A percentile compares a stretch with the other conserved stretches of the same genome.
phyloP scores from a whole-genome alignment of 2,329 filamentous ascomycete species.

The Fusarium newnesense region DNA sequence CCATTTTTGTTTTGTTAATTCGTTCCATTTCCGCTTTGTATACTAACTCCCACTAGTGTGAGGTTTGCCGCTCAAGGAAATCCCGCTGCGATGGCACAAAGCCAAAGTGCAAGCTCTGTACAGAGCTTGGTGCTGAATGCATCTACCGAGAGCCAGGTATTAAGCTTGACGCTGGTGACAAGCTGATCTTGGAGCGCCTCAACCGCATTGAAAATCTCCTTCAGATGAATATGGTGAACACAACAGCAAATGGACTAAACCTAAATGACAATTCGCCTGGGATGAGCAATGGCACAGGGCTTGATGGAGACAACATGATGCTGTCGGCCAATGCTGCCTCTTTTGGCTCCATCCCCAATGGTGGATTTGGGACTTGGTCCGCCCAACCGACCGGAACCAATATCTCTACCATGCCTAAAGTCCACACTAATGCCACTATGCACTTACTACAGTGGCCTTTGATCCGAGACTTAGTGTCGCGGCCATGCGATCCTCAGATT shows the following conservation, averaged over 20 bases:
- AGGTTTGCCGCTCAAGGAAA: slow-evolving; percentile 83
- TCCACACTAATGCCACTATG: slow-evolving; percentile 82
- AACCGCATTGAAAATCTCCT: slow-evolving; percentile 81
- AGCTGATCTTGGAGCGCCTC: slow-evolving; percentile 83
- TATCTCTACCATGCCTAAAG: slow-evolving; percentile 87
- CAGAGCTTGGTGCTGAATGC: slow-evolving; percentile 83
- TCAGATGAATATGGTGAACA: slow-evolving; percentile 72
- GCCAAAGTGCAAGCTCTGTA: slow-evolving; percentile 86
- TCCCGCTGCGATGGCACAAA: slow-evolving; percentile 82
- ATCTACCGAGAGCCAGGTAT: slow-evolving; percentile 87
- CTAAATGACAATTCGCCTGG: slow-evolving; percentile 72
- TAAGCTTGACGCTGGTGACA: slow-evolving; percentile 88
- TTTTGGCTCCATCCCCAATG: slow-evolving; percentile 68
- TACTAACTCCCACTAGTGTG: slow-evolving; percentile 65
- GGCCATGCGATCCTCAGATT: slow-evolving; percentile 83
- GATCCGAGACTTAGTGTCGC: slow-evolving; percentile 80
- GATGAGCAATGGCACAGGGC: slow-evolving; percentile 70
- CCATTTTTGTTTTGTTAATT: neutral
- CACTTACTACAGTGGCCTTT: slow-evolving; percentile 84
- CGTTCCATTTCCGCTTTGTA: neutral
- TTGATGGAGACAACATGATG: slow-evolving; percentile 66
- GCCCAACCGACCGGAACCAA: slow-evolving; percentile 65
- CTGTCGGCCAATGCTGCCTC: slow-evolving; percentile 53
- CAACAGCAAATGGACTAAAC: slow-evolving; percentile 61
- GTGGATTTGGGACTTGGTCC: slow-evolving; percentile 78